Evolutionary conservation across 2,329 filamentous ascomycete species (phyloP).

Genomic region (Aquanectria penicillioides): DNA sequence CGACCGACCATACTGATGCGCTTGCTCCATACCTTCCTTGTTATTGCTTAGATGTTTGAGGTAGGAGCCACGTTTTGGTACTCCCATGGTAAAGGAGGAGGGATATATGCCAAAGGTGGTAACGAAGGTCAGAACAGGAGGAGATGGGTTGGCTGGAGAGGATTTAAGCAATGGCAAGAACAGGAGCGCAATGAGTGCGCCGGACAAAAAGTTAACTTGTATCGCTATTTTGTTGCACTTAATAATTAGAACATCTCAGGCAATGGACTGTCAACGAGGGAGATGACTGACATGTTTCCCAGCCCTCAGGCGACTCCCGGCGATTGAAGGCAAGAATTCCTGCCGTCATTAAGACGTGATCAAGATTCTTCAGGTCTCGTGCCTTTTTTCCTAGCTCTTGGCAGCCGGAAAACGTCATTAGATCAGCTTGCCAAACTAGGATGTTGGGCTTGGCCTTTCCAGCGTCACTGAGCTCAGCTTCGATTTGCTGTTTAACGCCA

Average conservation of each 20-base stretch:
- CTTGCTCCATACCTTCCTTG: slow-evolving; percentile 49
- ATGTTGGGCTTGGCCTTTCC: slow-evolving; percentile 44
- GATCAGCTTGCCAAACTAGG: slow-evolving; percentile 49
- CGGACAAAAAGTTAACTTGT: slow-evolving; percentile 51
- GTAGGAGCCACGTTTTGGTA: slow-evolving; percentile 46
- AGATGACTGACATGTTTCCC: slow-evolving; percentile 50
- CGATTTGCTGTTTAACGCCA: slow-evolving; percentile 46
- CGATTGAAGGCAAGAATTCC: slow-evolving; percentile 50
- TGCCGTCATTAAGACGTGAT: slow-evolving; percentile 50
- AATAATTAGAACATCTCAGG: slow-evolving; percentile 3
- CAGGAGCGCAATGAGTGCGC: slow-evolving; percentile 46
- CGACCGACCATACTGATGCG: slow-evolving; percentile 51
- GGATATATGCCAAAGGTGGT: slow-evolving; percentile 51
- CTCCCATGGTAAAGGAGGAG: slow-evolving; percentile 48
- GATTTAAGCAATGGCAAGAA: slow-evolving; percentile 47
- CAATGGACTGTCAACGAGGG: not conserved
- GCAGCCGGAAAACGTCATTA: slow-evolving; percentile 49
- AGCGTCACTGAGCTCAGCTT: slow-evolving; percentile 40
- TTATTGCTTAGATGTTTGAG: slow-evolving; percentile 49
- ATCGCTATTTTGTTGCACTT: slow-evolving; percentile 37
- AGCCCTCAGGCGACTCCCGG: slow-evolving; percentile 49
- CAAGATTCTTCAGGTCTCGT: slow-evolving; percentile 41
- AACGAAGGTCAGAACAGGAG: slow-evolving; percentile 51
- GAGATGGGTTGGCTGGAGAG: slow-evolving; percentile 43
- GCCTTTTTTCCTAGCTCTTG: slow-evolving; percentile 44